Percentiles rank a stretch among this genome's conserved stretches.
phyloP scores from a whole-genome alignment of 192 early-diverging fungal genomes.

The Obelidium mucronatum region DNA sequence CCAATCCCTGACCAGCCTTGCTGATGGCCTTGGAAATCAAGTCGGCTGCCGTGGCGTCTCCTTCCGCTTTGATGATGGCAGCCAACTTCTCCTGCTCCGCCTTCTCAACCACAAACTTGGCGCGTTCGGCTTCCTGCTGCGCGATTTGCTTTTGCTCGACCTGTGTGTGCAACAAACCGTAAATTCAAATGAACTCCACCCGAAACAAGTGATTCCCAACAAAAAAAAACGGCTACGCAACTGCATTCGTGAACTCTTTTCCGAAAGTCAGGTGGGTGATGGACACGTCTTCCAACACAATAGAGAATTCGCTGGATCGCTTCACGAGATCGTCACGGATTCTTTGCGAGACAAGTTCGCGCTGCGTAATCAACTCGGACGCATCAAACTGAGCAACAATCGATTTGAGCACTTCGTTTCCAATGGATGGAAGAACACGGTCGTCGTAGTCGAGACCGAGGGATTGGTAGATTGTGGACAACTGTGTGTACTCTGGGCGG shows the following conservation, averaged over 20 bases:
- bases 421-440: constrained; percentile 95
- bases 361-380: constrained; percentile 96
- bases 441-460: constrained; percentile 97
- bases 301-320: constrained; percentile 94
- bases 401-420: constrained; percentile 98
- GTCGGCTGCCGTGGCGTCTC: constrained; percentile 95
- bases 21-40: constrained; percentile 87
- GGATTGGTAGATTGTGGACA: constrained; percentile 88
- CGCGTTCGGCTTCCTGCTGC: constrained; percentile 99
- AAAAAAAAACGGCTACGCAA: constrained; percentile 90
- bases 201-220: no score
- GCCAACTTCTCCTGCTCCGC: constrained; percentile 99
- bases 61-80: constrained; percentile 96
- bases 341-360: constrained; percentile 85
- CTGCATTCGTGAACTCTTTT: constrained; percentile 98
- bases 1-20: constrained; percentile 91
- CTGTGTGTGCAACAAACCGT: no score
- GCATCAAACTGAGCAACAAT: constrained; percentile 99
- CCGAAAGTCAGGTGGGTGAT: constrained; percentile 99
- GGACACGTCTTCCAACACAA: constrained; percentile 96
- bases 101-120: constrained; percentile 97
- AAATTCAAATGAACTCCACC: no score
- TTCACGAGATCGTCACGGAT: constrained; percentile 93
- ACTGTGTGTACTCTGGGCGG: constrained; percentile 77
- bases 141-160: constrained; percentile 51